Evolutionary conservation across 2,329 filamentous ascomycete species (phyloP).

Genomic region (Aciculosporium take): DNA sequence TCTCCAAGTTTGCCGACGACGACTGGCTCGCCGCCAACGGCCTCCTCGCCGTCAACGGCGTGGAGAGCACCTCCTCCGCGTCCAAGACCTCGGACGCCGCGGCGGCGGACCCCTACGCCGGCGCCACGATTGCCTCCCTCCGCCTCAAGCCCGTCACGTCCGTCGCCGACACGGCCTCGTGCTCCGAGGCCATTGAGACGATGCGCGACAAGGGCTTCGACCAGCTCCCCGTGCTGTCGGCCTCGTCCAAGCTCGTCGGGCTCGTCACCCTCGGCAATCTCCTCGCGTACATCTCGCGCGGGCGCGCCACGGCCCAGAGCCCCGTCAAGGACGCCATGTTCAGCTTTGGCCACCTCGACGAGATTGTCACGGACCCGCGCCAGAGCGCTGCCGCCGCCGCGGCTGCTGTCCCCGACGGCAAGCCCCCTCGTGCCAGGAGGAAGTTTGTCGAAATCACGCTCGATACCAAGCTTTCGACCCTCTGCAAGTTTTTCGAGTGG

Average conservation of each 20-base stretch:
- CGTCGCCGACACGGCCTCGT: conserved; percentile 54
- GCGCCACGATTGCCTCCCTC: conserved; percentile 67
- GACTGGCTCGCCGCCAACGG: conserved; percentile 97
- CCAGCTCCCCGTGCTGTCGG: conserved; percentile 77
- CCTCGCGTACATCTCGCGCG: conserved; percentile 75
- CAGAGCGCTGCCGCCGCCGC: conserved; percentile 38
- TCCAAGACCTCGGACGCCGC: conserved; percentile 18
- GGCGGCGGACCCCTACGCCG: conserved; percentile 54
- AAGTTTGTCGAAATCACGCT: conserved; percentile 90
- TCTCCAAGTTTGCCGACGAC: conserved; percentile 97
- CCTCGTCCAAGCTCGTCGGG: conserved; percentile 63
- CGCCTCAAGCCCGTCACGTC: conserved; percentile 90
- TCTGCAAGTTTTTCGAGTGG: conserved; percentile 95
- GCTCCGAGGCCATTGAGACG: conserved; percentile 82
- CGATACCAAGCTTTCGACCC: conserved; percentile 67
- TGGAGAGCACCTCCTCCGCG: conserved; percentile 33
- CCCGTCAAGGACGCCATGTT: conserved; percentile 90
- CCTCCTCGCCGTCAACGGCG: conserved; percentile 51
- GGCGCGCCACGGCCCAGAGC: conserved; percentile 59
- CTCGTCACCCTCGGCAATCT: conserved; percentile 92
- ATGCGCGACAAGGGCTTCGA: conserved; percentile 99
- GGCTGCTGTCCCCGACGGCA: too few species aligned
- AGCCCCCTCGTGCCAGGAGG: conserved; percentile 32
- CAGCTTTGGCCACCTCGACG: conserved; percentile 74
- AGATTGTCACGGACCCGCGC: conserved; percentile 80